Conservation (phyloP, 495 filamentous ascomycete genomes). For the Neurospora sp. region DNA sequence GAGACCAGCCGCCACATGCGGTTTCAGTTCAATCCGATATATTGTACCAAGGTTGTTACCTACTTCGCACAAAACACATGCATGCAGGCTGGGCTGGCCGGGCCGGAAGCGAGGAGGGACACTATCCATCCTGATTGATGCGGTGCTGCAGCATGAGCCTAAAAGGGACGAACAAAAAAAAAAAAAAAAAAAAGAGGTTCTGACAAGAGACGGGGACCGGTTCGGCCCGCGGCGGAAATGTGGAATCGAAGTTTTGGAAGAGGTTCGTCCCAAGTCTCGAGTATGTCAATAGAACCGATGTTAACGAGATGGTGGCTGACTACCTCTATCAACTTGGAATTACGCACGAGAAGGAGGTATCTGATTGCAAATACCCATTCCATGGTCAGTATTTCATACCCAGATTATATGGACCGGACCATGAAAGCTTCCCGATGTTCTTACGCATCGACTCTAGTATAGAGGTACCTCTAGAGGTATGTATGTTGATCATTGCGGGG, state of each 20-base stretch:
- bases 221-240: background rate
- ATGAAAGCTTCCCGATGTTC: background rate
- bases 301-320: background rate
- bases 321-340: background rate
- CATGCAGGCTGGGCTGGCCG: background rate
- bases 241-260: background rate
- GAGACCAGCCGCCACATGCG: background rate
- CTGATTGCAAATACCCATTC: background rate
- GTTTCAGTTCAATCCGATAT: background rate
- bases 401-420: background rate
- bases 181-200: background rate
- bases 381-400: background rate
- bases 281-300: background rate
- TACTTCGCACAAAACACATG: background rate
- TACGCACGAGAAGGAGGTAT: background rate
- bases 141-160: background rate
- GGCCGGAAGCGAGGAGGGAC: background rate
- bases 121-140: background rate
- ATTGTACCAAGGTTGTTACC: background rate
- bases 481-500: background rate
- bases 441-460: background rate
- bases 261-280: background rate
- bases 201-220: background rate
- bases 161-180: background rate
- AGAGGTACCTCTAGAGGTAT: no score